Evolutionary conservation across 1,139 yeast genomes (phyloP).

Genomic region (Yarrowia galli): DNA sequence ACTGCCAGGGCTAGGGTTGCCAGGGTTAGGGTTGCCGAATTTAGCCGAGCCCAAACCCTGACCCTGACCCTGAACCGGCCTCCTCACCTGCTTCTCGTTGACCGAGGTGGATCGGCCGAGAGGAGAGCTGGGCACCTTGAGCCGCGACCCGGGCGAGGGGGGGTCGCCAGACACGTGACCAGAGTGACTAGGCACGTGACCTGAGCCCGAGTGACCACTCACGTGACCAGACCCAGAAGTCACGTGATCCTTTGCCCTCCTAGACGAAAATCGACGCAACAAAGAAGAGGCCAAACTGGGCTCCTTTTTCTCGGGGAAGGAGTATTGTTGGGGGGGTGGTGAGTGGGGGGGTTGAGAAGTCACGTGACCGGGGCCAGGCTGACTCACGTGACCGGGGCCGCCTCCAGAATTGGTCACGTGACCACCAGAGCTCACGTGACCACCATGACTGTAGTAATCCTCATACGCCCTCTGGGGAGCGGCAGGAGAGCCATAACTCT

Average conservation of each 20-base stretch:
- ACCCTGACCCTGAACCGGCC: slow-evolving; percentile 41
- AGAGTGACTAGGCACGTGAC: no score
- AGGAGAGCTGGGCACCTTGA: slow-evolving; percentile 28
- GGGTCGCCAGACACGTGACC: no score
- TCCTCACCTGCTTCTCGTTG: slow-evolving; percentile 41
- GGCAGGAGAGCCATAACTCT: slow-evolving; percentile 24
- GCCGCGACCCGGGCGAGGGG: slow-evolving; percentile 11
- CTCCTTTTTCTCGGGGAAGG: slow-evolving; percentile 38
- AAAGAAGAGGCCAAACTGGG: slow-evolving; percentile 45
- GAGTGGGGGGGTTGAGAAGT: slow-evolving; percentile 22
- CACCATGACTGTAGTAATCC: slow-evolving; percentile 16
- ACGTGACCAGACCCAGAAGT: no score
- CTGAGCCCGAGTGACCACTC: no score
- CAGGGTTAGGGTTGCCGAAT: no score
- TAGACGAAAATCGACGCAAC: slow-evolving; percentile 47
- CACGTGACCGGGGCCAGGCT: no score
- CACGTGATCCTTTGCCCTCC: slow-evolving; percentile 41
- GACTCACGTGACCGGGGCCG: no score
- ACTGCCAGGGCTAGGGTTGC: no score
- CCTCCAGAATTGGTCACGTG: no score
- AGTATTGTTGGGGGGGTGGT: slow-evolving; percentile 39
- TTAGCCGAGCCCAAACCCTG: no score
- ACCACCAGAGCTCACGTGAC: background rate
- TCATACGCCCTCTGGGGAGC: slow-evolving; percentile 38
- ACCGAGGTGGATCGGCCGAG: slow-evolving; percentile 44